Base-by-base conservation (phyloP, 345 rosid species). In the Melaleuca alternifolia region DNA sequence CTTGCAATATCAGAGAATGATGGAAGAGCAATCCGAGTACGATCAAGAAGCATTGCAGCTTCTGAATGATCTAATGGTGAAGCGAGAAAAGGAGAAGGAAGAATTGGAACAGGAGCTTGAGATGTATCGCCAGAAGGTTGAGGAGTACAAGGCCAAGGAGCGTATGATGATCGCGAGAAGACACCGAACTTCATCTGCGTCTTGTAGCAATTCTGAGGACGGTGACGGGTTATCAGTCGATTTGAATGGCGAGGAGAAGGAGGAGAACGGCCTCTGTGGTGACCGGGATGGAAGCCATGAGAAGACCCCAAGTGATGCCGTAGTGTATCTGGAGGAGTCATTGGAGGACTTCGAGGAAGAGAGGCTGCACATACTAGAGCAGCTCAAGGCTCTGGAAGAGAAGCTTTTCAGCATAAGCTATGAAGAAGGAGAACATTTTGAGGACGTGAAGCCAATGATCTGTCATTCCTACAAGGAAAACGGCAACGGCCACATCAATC, bases 11-110 rank as follows among this genome's bases (percentile, higher is more conserved):
- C 98, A 98, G 90, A 91, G 99, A 86, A 96, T 98, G 99, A 98
- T 98, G 99, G 99, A 98, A 79, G 99, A 98, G 86, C 99, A 96
- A 84, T 90, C 98, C 0, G 99, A 96, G 87, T 98, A 95, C 21
- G 99, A 98, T 85, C 99, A 98, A 89, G 99, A 98, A 92, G 99
- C 99, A 15, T 87, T 96, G 93, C 98, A 95, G 93, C 87, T 95
- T 46, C 87, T 98, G 88, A 98, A 96, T 87, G 99, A 98, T 53
- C 93, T 93, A 51, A 91, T 96, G 92, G 90, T 94, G 79, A 96
- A 95, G 87, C 89, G 96, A 83, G 99, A 96, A 87, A 95, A 90
- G 87, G 99, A 97, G 91, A 95, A 93, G 50, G 94, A 90, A 2
- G 98, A 94, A 92, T 89, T 95, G 0, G 99, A 94, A 86, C 95